These are phyloP conservation scores for Eucalyptus victrix DNA, from an alignment of 345 rosid genomes.

Conservation along the genomic window DNA sequence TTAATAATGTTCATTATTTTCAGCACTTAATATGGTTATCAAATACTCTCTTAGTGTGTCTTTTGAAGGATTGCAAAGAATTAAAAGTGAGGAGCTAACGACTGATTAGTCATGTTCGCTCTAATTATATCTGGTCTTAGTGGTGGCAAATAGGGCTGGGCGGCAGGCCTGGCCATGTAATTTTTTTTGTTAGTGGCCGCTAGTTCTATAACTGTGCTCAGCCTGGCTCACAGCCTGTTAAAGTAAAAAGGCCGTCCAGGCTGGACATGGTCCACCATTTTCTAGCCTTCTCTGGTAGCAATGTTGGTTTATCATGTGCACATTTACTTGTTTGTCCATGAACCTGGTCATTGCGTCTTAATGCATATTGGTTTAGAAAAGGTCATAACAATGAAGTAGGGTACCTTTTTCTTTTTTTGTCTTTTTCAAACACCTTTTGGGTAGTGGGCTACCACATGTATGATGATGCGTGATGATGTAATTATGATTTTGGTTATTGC, in stretches of 20 bases:
- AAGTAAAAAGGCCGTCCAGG: background rate
- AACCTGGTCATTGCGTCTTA: background rate
- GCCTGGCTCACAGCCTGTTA: background rate
- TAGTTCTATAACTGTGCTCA: background rate
- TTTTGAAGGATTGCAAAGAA: background rate
- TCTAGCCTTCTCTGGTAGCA: background rate
- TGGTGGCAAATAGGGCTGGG: background rate
- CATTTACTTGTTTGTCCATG: background rate
- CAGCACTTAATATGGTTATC: background rate
- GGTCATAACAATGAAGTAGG: background rate
- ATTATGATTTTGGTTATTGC: background rate
- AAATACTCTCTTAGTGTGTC: background rate
- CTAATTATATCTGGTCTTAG: background rate
- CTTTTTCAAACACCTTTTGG: background rate
- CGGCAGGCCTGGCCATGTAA: background rate
- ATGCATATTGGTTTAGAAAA: background rate
- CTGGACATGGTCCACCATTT: background rate
- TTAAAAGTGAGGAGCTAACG: background rate
- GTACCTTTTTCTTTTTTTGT: background rate
- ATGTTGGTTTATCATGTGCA: background rate
- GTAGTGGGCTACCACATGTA: background rate
- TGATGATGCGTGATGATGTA: background rate
- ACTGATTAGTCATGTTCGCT: background rate
- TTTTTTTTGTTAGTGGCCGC: background rate
- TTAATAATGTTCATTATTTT: background rate